Percentiles rank a stretch among this genome's conserved stretches.
phyloP scores from a whole-genome alignment of 768 basidiomycete species.

The Tricholoma hemisulphureum region DNA sequence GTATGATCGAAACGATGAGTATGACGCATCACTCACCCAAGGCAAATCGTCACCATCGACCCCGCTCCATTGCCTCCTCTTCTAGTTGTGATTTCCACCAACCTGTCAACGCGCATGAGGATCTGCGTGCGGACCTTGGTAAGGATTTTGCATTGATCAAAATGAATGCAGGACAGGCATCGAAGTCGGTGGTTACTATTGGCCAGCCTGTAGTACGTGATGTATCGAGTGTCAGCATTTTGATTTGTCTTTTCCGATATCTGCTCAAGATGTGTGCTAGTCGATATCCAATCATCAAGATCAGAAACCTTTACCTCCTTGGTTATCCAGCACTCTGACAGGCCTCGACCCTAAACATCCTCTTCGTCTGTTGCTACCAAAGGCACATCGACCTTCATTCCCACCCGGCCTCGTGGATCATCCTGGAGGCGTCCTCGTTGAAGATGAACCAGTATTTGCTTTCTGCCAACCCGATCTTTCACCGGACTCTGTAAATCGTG shows the following conservation, averaged over 20 bases:
- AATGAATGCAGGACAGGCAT: conserved; percentile 22
- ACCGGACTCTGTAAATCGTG: not conserved
- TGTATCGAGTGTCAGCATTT: not conserved
- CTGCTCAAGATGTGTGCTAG: not conserved
- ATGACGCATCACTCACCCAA: conserved; percentile 27
- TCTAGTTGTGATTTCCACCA: conserved; percentile 41
- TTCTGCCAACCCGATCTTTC: conserved; percentile 6
- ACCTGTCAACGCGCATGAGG: conserved; percentile 40
- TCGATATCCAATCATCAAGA: conserved; percentile 17
- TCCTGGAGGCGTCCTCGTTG: not conserved
- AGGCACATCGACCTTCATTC: not conserved
- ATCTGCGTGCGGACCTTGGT: conserved; percentile 34
- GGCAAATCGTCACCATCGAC: conserved; percentile 16
- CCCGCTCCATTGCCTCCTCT: conserved; percentile 42
- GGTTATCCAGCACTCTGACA: conserved; percentile 55
- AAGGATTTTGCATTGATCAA: conserved; percentile 44
- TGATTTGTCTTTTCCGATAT: not conserved
- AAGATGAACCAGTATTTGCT: conserved; percentile 19
- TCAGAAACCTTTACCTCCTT: conserved; percentile 45
- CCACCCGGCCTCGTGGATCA: not conserved
- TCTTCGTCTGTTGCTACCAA: conserved; percentile 42
- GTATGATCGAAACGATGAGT: conserved; percentile 63
- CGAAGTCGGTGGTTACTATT: not conserved
- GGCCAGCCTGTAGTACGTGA: no score
- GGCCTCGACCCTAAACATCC: conserved; percentile 47